Conservation (phyloP, 1,284 basidiomycete genomes). For the Leucoagaricus sp. region DNA sequence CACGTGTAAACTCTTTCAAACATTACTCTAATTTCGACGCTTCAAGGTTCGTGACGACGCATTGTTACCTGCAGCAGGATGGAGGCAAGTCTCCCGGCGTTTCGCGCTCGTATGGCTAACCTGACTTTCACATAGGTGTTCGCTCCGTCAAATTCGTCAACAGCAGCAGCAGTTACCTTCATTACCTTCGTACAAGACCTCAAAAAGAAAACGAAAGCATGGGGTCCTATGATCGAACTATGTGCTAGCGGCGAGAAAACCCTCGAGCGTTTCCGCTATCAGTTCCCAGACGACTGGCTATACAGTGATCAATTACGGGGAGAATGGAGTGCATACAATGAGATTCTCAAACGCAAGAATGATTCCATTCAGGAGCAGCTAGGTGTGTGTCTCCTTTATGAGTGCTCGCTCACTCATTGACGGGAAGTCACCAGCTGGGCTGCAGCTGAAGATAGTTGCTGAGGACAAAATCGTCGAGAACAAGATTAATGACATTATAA, state of each 20-base stretch:
- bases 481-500: slow-evolving; percentile 86
- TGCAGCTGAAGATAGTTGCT: slow-evolving; percentile 98
- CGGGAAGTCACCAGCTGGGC: slow-evolving; percentile 61
- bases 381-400: slow-evolving; percentile 45
- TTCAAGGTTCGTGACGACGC: slow-evolving; percentile 30
- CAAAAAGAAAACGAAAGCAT: slow-evolving; percentile 94
- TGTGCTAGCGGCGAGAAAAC: slow-evolving; percentile 96
- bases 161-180: slow-evolving; percentile 96
- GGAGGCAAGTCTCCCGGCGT: slow-evolving; percentile 34
- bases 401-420: slow-evolving; percentile 6
- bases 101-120: background rate
- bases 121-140: slow-evolving; percentile 44
- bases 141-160: slow-evolving; percentile 74
- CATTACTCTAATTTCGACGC: slow-evolving; percentile 4
- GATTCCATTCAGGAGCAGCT: slow-evolving; percentile 98
- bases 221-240: slow-evolving; percentile 96
- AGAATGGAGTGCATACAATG: slow-evolving; percentile 98
- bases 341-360: slow-evolving; percentile 97
- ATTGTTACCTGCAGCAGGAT: slow-evolving; percentile 35
- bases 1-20: slow-evolving; percentile 9
- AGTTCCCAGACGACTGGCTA: slow-evolving; percentile 97
- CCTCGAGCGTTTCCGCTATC: slow-evolving; percentile 94
- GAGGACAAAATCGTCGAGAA: slow-evolving; percentile 98
- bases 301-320: slow-evolving; percentile 97
- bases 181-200: slow-evolving; percentile 99